Conservation (phyloP, 257 asterid species). For the Schizonepeta tenuifolia region DNA sequence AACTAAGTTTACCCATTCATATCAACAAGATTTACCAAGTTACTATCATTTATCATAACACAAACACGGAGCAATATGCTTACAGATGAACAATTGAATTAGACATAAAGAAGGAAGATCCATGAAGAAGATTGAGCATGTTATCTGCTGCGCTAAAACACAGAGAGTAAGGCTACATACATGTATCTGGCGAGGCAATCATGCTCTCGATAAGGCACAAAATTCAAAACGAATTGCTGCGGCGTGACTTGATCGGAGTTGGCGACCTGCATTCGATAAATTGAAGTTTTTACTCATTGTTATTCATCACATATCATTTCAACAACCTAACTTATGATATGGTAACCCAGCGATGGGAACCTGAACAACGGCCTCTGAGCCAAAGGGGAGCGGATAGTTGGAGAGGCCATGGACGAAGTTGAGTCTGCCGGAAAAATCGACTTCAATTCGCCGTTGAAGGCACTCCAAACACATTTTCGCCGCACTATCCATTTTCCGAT, state of each 20-base stretch:
- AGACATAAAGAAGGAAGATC: constrained; percentile 12
- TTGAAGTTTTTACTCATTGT: constrained; percentile 22
- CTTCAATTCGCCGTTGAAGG: constrained; percentile 67
- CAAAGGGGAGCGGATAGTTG: constrained; percentile 74
- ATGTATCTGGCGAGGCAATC: constrained; percentile 76
- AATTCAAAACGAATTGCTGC: constrained; percentile 60
- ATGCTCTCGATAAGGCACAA: constrained; percentile 48
- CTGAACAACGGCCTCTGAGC: constrained; percentile 76
- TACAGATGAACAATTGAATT: neutral
- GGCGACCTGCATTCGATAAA: constrained; percentile 50
- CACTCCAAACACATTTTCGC: constrained; percentile 71
- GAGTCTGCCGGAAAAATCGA: constrained; percentile 63
- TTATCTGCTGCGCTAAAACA: no score
- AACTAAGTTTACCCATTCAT: constrained; percentile 4
- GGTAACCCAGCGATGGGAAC: constrained; percentile 37
- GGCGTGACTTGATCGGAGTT: constrained; percentile 48
- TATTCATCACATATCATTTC: neutral
- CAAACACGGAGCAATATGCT: neutral
- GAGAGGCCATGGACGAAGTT: constrained; percentile 65
- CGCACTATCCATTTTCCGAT: constrained; percentile 35
- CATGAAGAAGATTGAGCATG: neutral
- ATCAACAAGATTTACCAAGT: constrained; percentile 15
- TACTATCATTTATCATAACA: neutral
- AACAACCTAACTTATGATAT: neutral
- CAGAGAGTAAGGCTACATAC: constrained; percentile 46